Base-by-base conservation (phyloP, 23 red algal species). In the Gracilaria domingensis region DNA sequence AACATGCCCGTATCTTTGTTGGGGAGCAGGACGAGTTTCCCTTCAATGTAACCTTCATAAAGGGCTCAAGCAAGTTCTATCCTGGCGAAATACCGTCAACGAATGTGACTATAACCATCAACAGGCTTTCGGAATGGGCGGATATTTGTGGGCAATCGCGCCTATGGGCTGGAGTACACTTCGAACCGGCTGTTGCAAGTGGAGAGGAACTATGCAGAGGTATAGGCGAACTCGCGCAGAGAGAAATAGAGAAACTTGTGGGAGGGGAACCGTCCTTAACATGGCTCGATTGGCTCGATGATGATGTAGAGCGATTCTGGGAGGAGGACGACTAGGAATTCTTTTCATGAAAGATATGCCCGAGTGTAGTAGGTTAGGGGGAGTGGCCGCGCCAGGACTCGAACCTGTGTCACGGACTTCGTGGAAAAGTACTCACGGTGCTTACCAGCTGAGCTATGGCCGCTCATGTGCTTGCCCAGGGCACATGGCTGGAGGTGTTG, bases 111-210 rank as follows among this genome's bases (percentile, higher is more conserved):
- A 60, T 90, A 0, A 0, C 34, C 0, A 58, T 78, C 24, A 50
- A 23, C 2, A 2, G 23, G 17, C 24, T 85, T 12, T 34, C n/a
- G 6, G 60, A 85, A n/a, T 56, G 50, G 66, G 21, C 33, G 1
- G 8, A 60, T 28, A 33, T 60, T 23, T 93, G 89, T 36, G 89
- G 80, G 0, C 20, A 75, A 29, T 65, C 54, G 23, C 26, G 84
- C 4, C 18, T 88, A 0, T 74, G 67, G 62, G 84, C 66, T 8
- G 89, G 89, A 16, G 66, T 93, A 36, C 89, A 84, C 44, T 93
- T 93, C 54, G 54, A 59, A 34, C 80, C 80, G 20, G 29, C 79
- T 17, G 35, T 93, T 0, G 6, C 14, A 28, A 66, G 48, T 77
- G 79, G 81, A 0, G 48, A 28, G 26, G 12, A 36, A 39, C 36